A percentile compares a stretch with the other conserved stretches of the same genome.
Evolutionary conservation across 1,139 yeast species (phyloP).

Genomic region (Eremothecium coryli): DNA sequence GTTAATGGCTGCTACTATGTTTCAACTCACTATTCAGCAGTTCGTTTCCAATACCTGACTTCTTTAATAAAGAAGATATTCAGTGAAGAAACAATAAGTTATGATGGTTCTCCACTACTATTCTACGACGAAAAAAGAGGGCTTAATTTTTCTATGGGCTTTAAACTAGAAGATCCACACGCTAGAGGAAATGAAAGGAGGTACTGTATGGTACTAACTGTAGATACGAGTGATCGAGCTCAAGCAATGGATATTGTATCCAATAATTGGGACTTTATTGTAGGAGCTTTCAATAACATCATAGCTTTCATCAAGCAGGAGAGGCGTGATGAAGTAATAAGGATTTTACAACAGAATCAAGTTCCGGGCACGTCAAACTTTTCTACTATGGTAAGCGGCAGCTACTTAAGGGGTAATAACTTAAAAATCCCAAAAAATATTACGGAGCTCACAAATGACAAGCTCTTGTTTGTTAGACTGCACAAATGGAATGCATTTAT

Average conservation of each 20-base stretch:
- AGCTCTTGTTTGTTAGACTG: conserved; percentile 48
- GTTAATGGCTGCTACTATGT: conserved; percentile 25
- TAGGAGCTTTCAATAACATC: conserved; percentile 43
- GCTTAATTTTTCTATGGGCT: conserved; percentile 54
- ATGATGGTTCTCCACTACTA: conserved; percentile 56
- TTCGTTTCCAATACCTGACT: conserved; percentile 30
- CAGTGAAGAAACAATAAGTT: conserved; percentile 65
- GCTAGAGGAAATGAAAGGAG: conserved; percentile 77
- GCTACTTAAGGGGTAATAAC: conserved; percentile 40
- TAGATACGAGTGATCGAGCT: conserved; percentile 44
- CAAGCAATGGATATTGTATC: conserved; percentile 33
- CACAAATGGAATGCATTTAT: conserved; percentile 61
- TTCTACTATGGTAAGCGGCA: conserved; percentile 22
- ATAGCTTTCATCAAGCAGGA: conserved; percentile 41
- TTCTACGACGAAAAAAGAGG: conserved; percentile 66
- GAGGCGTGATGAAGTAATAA: conserved; percentile 33
- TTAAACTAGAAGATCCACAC: conserved; percentile 56
- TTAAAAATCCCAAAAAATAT: conserved; percentile 47
- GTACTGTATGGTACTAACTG: conserved; percentile 54
- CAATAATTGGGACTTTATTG: conserved; percentile 49
- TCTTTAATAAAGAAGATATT: conserved; percentile 51
- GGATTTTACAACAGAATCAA: conserved; percentile 21
- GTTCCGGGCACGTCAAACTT: conserved; percentile 35
- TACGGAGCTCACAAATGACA: conserved; percentile 52
- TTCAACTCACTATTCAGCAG: conserved; percentile 59